Conservation (phyloP, 257 asterid genomes). For the Scutellaria barbata region DNA sequence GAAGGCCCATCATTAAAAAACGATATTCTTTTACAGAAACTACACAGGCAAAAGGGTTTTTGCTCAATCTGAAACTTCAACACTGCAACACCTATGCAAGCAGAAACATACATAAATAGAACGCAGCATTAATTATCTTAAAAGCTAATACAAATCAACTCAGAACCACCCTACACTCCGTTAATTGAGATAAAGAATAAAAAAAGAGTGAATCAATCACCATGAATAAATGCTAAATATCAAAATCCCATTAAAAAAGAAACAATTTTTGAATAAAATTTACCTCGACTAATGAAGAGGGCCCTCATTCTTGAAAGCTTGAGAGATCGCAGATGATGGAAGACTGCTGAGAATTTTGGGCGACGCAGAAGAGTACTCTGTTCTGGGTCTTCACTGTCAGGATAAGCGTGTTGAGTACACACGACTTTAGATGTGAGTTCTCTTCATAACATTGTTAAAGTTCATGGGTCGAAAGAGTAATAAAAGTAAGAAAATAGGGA, state of each 20-base stretch:
- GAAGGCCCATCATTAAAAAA: slow-evolving; percentile 48
- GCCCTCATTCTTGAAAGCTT: slow-evolving; percentile 47
- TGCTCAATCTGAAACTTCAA: slow-evolving; percentile 43
- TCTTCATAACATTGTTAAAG: too few relatives aligned
- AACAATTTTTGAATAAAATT: not conserved
- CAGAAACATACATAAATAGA: slow-evolving; percentile 22
- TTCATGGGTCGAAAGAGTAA: not conserved
- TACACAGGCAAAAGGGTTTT: slow-evolving; percentile 42
- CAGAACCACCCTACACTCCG: not conserved
- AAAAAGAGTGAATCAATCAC: not conserved
- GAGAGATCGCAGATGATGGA: slow-evolving; percentile 17
- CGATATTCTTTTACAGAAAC: slow-evolving; percentile 42
- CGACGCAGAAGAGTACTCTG: slow-evolving; percentile 18
- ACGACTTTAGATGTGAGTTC: too few relatives aligned
- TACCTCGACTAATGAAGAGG: slow-evolving; percentile 50
- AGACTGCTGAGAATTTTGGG: slow-evolving; percentile 21
- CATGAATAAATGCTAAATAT: slow-evolving; percentile 9
- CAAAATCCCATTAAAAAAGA: not conserved
- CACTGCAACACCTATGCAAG: slow-evolving; percentile 51
- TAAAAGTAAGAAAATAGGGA: not conserved
- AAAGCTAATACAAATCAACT: not conserved
- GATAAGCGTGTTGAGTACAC: too few relatives aligned
- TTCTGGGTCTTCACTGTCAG: not conserved
- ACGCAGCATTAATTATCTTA: not conserved
- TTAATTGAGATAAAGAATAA: not conserved